Conservation (phyloP, 2,329 filamentous ascomycete species). For the Xylariaceae sp. region DNA sequence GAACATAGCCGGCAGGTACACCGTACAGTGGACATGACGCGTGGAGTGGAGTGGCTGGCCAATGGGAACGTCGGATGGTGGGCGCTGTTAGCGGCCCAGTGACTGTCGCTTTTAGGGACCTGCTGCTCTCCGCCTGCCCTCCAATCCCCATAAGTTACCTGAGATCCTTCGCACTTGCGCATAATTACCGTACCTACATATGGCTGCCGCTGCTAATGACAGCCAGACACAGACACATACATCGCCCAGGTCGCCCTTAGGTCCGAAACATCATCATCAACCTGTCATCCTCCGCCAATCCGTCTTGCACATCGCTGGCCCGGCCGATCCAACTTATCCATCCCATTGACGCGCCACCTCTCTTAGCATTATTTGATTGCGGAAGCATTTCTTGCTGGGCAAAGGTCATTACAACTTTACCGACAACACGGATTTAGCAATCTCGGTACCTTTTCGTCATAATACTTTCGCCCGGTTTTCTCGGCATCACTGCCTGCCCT, state of each 20-base stretch:
- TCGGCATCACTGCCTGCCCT: conserved; percentile 3
- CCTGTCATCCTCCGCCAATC: conserved; percentile 18
- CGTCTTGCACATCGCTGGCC: conserved; percentile 12
- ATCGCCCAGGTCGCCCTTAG: conserved; percentile 3
- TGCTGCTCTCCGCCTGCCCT: not conserved
- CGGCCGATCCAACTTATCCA: conserved; percentile 16
- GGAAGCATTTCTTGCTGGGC: conserved; percentile 5
- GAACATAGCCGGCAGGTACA: not conserved
- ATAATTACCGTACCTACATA: not conserved
- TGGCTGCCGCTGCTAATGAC: not conserved
- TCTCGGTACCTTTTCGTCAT: not conserved
- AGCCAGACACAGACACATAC: not conserved
- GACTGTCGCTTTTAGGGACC: not conserved
- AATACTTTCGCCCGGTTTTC: conserved; percentile 12
- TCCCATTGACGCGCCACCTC: conserved; percentile 9
- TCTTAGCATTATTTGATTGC: conserved; percentile 11
- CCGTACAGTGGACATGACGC: not conserved
- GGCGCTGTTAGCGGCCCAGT: too few relatives aligned
- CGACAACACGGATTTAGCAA: not conserved
- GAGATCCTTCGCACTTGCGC: not conserved
- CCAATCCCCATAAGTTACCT: too few relatives aligned
- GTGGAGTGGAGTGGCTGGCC: too few relatives aligned
- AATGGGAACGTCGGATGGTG: too few relatives aligned
- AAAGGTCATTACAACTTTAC: not conserved
- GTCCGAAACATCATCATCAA: conserved; percentile 17